Base-by-base conservation (phyloP, 208 protist genomes). In the Lotmaria passim region DNA sequence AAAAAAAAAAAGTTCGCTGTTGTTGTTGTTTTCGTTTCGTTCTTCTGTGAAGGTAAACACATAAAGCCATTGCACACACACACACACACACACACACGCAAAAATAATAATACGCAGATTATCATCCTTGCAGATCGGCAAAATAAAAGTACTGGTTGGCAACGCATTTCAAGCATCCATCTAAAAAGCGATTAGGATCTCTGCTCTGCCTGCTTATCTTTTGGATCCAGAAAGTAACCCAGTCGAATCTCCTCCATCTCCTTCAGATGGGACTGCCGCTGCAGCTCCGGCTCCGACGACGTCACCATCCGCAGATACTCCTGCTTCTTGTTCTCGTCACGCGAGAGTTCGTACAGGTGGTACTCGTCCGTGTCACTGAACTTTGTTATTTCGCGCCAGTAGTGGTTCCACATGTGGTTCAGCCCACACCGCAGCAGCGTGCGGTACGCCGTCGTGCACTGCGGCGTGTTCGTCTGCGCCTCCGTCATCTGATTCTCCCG, bases 371-470 rank as follows among this genome's bases (percentile, higher is more conserved):
- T 73, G 61, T 92, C 87, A 39, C 85, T 80, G 67, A 95, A 88
- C 38, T 85, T 72, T 1, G 83, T 89, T 14, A 95, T 58, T 24
- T 82, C 75, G 56, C 87, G 79, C 87, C 90, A 95, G 69, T 95
- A 95, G 19, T 82, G 74, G 62, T 95, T 87, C 84, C 85, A 95
- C 65, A 90, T 34, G 53, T 93, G 85, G 57, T 95, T 93, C 41
- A 95, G 68, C 52, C 90, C 90, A 67, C 90, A 95, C n/a, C 87
- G 83, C 34, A 95, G 57, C 66, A 91, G 46, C 10, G 48, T 24
- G n/a, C 72, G 75, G 73, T 93, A 95, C 43, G 59, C 58, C 11
- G 59, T 58, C 44, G 67, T 70, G 64, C 90, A 95, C 71, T 89
- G 83, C 38, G 86, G 79, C 59, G 81, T 79, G 51, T 78, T 71